Evolutionary conservation across 2,329 filamentous ascomycete species (phyloP), one percentile per base, ranked within the genome.

Genomic region (Penicillium crustosum): DNA sequence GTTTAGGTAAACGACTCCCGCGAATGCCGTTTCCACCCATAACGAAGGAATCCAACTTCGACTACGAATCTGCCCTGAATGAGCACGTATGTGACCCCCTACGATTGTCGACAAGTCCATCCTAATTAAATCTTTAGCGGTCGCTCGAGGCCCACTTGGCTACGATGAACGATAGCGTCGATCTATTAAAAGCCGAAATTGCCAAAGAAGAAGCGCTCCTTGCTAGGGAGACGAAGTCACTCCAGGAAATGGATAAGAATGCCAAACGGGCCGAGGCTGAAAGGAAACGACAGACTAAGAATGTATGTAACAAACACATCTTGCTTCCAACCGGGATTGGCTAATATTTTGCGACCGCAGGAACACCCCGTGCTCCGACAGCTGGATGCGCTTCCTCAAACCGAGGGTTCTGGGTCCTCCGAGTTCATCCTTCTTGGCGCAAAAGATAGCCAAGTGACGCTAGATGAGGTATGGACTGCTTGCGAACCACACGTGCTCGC

Each of bases 11-110:
- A 62, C 70, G 77, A 42, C 68, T 79, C 4, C 77, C 77, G 36
- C 71, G 75, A 59, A 79, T 79, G 77, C 76, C 77, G 6, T 79
- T 79, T 58, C 77, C 77, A 2, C 76, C 76, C 6, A 66, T 71
- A 27, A 74, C 74, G 12, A 77, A 77, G 53, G 76, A 77, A 42
- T 70, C 71, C 0, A 71, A 70, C 49, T 79, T 79, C 60, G 75
- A 79, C 60, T 77, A 77, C 44, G 77, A 79, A 56, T 68, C 73
- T 49, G 75, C 73, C 6, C 67, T 79, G 9, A 68, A 76, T 57
- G 76, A 78, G 61, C 76, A 77, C 66, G 76, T 78, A 66, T 47
- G 75, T 62, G 50, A 38, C 27, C 6, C 9, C n/a, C 35, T 10
- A 10, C 13, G 27, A 36, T 33, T 12, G 6, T 50, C 15, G 12